Evolutionary conservation across 2,329 filamentous ascomycete genomes (phyloP), one percentile per base, ranked within the genome.

Genomic region (Aspergillus sp.): DNA sequence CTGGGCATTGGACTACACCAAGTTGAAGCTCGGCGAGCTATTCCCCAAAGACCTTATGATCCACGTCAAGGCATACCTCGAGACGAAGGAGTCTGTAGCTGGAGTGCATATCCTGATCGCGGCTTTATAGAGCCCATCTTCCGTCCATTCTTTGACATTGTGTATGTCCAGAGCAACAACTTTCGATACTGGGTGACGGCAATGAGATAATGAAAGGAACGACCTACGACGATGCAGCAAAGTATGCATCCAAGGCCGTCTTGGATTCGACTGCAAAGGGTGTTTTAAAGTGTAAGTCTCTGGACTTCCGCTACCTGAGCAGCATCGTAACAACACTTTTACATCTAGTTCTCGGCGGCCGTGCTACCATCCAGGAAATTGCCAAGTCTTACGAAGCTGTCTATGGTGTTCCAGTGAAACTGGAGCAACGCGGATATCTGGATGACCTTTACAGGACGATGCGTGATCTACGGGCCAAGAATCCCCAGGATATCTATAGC

Each of bases 21-120:
- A 76, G 59, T 69, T 81, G 6, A 58, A 76, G 50, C 62, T 73
- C 3, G 78, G 79, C 6, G 61, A 79, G 49, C 68, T 76, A 6
- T 72, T 72, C 34, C 59, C 69, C 1, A 81, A 81, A 65, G 78
- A 82, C 41, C 70, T 77, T 0, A 79, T 78, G 73, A 80, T 75
- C 30, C 69, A 73, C 22, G 67, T 81, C 31, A 74, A 77, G 59
- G 72, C 66, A 1, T 79, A 81, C 57, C 67, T 81, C 3, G 73
- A 78, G 2, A 65, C 60, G 2, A 79, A 79, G 66, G 64, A 72
- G n/a, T 22, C 15, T 4, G 72, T 79, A 9, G 69, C 73, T 50
- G 79, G 73, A 15, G 78, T 81, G 0, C 78, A 81, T 59, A 65
- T 82, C 17, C 66, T 81, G n/a, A 73, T 75, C 46, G 75, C 7